Conservation (phyloP, 768 basidiomycete species). For the Tylopilus subfusipes region DNA sequence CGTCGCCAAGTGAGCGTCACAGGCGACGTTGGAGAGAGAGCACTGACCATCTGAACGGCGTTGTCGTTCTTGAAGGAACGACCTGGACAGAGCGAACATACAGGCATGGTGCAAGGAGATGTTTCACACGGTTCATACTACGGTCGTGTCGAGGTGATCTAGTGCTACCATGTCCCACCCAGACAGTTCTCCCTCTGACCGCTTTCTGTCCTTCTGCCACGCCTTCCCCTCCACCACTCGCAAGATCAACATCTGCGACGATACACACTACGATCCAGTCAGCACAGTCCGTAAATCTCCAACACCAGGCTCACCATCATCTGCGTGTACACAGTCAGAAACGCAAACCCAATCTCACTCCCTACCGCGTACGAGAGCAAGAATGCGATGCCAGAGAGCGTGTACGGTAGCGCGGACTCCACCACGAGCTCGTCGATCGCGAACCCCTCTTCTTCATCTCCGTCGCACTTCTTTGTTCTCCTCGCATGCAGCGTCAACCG, state of each 20-base stretch:
- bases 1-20: neutral
- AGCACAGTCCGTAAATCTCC: neutral
- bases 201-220: slow-evolving; percentile 5
- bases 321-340: slow-evolving; percentile 6
- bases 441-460: neutral
- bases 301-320: slow-evolving; percentile 3
- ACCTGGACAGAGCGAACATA: slow-evolving; percentile 16
- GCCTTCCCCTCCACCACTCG: slow-evolving; percentile 8
- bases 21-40: neutral
- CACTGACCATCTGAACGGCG: slow-evolving; percentile 16
- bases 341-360: neutral
- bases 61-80: slow-evolving; percentile 14
- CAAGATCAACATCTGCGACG: slow-evolving; percentile 15
- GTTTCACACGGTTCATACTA: slow-evolving; percentile 16
- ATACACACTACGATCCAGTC: slow-evolving; percentile 8
- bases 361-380: slow-evolving; percentile 2
- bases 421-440: neutral
- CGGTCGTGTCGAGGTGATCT: neutral
- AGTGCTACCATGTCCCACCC: neutral
- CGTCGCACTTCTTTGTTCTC: neutral
- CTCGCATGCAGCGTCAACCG: neutral
- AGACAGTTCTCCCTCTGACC: neutral
- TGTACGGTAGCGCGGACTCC: slow-evolving; percentile 15
- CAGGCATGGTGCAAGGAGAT: slow-evolving; percentile 10
- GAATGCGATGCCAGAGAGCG: slow-evolving; percentile 12